phyloP scores from a whole-genome alignment of 352 stramenopile species.

The Phytophthora sp. region DNA sequence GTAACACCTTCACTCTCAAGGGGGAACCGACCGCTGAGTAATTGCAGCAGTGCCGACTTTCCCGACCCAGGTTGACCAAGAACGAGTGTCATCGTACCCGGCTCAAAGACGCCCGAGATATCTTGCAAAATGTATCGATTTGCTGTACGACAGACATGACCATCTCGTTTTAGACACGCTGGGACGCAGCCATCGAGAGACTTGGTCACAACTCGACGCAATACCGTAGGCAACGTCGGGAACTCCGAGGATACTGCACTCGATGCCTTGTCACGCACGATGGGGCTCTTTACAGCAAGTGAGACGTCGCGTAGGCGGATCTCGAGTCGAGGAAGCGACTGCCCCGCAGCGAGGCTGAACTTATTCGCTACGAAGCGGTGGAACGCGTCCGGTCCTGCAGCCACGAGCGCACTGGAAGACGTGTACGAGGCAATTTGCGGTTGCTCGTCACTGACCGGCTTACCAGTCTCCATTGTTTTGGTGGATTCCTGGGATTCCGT shows the following conservation, averaged over 20 bases:
- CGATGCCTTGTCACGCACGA: conserved; percentile 5
- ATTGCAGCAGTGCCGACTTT: conserved; percentile 53
- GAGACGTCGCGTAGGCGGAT: conserved; percentile 49
- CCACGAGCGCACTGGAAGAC: conserved; percentile 32
- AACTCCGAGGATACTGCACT: conserved; percentile 24
- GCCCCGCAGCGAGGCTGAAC: conserved; percentile 34
- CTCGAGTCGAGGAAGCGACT: conserved; percentile 45
- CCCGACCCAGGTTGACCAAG: conserved; percentile 54
- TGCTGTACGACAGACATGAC: no score
- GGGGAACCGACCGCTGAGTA: conserved; percentile 48
- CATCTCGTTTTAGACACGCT: conserved; percentile 11
- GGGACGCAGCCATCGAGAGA: not conserved
- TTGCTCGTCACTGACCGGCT: conserved; percentile 14
- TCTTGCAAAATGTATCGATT: conserved; percentile 47
- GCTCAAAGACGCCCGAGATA: conserved; percentile 50
- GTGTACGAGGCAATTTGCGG: conserved; percentile 8
- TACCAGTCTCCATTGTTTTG: conserved; percentile 21
- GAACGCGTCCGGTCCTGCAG: conserved; percentile 39
- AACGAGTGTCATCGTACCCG: conserved; percentile 50
- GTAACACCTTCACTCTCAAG: conserved; percentile 25
- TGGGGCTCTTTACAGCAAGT: conserved; percentile 30
- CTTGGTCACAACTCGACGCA: conserved; percentile 21
- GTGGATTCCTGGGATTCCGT: not conserved
- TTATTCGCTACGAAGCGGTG: conserved; percentile 40
- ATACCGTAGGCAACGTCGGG: conserved; percentile 41